A percentile compares a stretch with the other conserved stretches of the same genome.
Evolutionary conservation across 2,329 filamentous ascomycete species (phyloP).

Genomic region (Colletotrichum zoysiae): DNA sequence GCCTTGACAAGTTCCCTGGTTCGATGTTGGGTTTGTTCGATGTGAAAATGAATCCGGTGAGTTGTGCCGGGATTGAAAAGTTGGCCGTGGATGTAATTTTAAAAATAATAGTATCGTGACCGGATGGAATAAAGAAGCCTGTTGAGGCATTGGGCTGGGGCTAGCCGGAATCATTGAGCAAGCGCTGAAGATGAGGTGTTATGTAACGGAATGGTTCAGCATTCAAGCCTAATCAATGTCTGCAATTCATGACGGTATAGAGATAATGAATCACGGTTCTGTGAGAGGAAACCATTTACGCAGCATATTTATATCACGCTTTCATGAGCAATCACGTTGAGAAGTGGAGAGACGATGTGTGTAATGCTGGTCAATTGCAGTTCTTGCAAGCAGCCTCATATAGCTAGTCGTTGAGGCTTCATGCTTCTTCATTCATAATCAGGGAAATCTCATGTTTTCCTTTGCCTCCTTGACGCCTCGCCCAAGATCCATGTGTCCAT

Average conservation of each 20-base stretch:
- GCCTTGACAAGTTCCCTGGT: conserved; percentile 47
- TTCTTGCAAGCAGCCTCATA: conserved; percentile 3
- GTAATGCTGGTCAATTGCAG: background rate
- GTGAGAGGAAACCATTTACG: too few relatives aligned
- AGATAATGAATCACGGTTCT: background rate
- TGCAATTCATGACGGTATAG: too few relatives aligned
- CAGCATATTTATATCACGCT: background rate
- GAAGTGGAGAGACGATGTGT: background rate
- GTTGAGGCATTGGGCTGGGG: conserved; percentile 58
- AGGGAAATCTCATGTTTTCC: background rate
- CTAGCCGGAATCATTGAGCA: conserved; percentile 51
- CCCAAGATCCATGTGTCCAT: background rate
- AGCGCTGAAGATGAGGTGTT: too few relatives aligned
- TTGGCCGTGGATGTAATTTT: background rate
- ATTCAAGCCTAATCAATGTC: background rate
- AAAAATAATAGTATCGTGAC: conserved; percentile 44
- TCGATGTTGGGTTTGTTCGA: conserved; percentile 62
- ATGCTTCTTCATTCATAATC: background rate
- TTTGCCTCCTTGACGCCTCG: background rate
- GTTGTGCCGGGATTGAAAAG: conserved; percentile 31
- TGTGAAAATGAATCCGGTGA: conserved; percentile 65
- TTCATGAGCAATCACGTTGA: background rate
- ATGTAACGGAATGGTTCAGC: background rate
- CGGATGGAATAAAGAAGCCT: conserved; percentile 62
- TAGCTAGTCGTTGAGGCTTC: background rate